Evolutionary conservation across 306 rosid genomes (phyloP).

Genomic region (Mucuna pruriens): DNA sequence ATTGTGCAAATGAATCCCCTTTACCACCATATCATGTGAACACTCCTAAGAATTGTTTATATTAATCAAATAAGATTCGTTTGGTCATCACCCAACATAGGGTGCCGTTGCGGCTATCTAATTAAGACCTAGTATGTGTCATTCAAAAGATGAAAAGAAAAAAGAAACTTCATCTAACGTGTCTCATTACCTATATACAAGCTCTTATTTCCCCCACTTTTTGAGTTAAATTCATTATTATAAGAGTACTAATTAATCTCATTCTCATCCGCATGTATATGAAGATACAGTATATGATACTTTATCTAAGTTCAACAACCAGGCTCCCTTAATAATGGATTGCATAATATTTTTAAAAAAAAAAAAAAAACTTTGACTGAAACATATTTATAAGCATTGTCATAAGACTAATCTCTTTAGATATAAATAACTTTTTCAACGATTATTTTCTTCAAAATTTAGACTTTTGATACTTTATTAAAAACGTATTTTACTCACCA

Average conservation of each 20-base stretch:
- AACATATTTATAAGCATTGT: background rate
- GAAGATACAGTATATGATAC: slow-evolving; percentile 29
- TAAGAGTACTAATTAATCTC: slow-evolving; percentile 3
- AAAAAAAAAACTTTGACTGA: background rate
- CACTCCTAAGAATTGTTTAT: background rate
- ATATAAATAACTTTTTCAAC: background rate
- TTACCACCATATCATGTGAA: background rate
- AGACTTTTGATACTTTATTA: background rate
- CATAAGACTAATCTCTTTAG: background rate
- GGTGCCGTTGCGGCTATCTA: background rate
- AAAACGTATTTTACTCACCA: background rate
- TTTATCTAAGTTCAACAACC: slow-evolving; percentile 26
- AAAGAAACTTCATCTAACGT: slow-evolving; percentile 25
- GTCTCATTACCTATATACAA: slow-evolving; percentile 6
- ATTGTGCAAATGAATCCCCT: background rate
- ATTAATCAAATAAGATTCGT: background rate
- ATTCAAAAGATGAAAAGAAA: background rate
- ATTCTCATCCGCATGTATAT: slow-evolving; percentile 37
- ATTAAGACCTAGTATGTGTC: background rate
- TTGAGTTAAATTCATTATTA: background rate
- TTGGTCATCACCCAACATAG: slow-evolving; percentile 12
- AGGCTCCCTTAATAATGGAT: slow-evolving; percentile 1
- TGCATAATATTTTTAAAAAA: background rate
- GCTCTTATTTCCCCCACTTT: background rate
- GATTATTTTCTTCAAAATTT: background rate